Evolutionary conservation across 768 basidiomycete species (phyloP), one percentile per base, ranked within the genome.

Genomic region (Leccinum subgranulosum): DNA sequence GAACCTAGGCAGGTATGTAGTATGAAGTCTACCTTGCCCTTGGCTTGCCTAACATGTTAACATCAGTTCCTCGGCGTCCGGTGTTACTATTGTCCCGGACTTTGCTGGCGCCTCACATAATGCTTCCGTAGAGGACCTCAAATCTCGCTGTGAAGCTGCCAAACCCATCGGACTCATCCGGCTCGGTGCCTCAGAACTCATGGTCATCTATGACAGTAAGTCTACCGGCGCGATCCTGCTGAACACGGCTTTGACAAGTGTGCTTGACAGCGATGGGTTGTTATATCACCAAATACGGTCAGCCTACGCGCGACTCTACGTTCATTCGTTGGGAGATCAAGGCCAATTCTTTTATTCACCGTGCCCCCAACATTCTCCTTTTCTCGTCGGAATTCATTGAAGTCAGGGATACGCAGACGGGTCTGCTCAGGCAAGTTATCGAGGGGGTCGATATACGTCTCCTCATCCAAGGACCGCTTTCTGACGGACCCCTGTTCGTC

Each of bases 321-420:
- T 91, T 82, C 67, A 81, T 92, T 60, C 85, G 84, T 56, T 94
- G 92, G 92, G 92, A 94, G 73, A 81, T 80, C 57, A 84, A 79
- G 59, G 88, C 85, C 11, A 75, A 72, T 3, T 76, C 86, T 1
- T 93, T 79, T 64, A 81, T 84, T 10, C 71, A 81, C 47, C 84
- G 88, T 14, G 81, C 81, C 9, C 77, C 77, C 6, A 81, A 90
- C 64, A 59, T 93, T 61, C 76, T 94, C 19, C 81, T 94, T 29
- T 83, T 93, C 73, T 90, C 88, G 7, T 64, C 82, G 15, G 79
- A 84, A 55, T 93, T 89, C 69, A 78, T 94, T 64, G 92, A 94
- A 69, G 76, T 93, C 27, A 83, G 92, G 55, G 77, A 83, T 57
- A 73, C 84, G 27, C 71, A 75, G 14, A 87, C 85, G 1, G 86